Evolutionary conservation across 1,284 basidiomycete genomes (phyloP).

Genomic region (Microbotryum silenes-acaulis): DNA sequence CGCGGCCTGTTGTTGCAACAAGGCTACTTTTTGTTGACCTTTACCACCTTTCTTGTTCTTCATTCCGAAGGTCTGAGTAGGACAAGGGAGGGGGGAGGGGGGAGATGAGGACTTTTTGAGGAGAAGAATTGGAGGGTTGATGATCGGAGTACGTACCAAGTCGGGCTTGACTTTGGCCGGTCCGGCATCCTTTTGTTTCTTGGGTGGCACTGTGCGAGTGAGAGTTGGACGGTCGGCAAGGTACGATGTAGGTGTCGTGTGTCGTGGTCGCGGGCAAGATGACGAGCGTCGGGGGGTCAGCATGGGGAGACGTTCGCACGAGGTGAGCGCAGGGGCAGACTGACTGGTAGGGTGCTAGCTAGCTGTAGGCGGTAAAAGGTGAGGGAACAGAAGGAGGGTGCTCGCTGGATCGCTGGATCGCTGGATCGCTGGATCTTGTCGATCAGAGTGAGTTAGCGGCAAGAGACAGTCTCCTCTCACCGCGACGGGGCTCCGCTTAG

Average conservation of each 20-base stretch:
- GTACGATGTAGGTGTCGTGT: neutral
- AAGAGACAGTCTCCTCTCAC: no score
- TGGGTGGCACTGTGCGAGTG: slow-evolving; percentile 53
- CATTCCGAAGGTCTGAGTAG: slow-evolving; percentile 14
- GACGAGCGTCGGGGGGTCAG: neutral
- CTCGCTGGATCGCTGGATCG: no score
- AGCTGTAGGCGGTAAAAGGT: no score
- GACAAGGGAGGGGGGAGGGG: neutral
- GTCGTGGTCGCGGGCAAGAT: neutral
- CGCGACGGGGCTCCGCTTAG: no score
- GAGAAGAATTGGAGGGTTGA: neutral
- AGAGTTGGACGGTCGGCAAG: neutral
- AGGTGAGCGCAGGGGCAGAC: neutral
- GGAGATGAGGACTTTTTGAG: neutral
- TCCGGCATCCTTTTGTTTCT: slow-evolving; percentile 48
- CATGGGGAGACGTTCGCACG: neutral
- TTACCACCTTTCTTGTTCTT: slow-evolving; percentile 76
- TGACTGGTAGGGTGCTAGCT: no score
- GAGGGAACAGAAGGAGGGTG: no score
- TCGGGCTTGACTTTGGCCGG: slow-evolving; percentile 61
- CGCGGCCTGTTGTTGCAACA: slow-evolving; percentile 47
- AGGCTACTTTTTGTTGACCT: slow-evolving; percentile 64
- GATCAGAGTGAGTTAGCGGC: no score
- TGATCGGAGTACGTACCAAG: slow-evolving; percentile 50
- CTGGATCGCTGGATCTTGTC: no score